Evolutionary conservation across 1,139 yeast species (phyloP).

Genomic region (Geotrichum europaeum): DNA sequence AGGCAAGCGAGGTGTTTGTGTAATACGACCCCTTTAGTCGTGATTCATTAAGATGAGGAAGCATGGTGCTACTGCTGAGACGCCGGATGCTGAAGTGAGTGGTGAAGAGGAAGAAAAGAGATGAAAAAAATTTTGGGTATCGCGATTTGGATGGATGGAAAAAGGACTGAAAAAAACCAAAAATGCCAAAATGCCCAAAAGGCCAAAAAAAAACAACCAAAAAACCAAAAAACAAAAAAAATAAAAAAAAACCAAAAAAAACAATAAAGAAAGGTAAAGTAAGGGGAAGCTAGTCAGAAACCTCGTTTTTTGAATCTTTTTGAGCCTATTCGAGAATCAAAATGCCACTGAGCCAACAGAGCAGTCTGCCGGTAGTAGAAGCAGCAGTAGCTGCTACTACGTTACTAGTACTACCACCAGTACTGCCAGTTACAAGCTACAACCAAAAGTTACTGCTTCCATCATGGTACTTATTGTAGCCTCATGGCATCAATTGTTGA

Average conservation of each 20-base stretch:
- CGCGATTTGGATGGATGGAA: neutral
- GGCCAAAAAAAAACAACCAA: neutral
- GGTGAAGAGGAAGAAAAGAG: neutral
- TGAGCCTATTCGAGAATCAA: neutral
- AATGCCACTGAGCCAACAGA: neutral
- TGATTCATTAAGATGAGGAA: constrained; percentile 4
- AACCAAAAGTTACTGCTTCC: too few relatives aligned
- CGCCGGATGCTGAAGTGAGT: neutral
- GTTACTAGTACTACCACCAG: neutral
- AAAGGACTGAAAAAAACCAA: neutral
- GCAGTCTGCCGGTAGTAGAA: neutral
- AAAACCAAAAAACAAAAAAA: neutral
- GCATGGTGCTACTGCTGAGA: neutral
- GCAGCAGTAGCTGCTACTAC: neutral
- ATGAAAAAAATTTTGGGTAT: neutral
- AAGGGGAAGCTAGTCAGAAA: neutral
- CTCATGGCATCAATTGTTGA: too few relatives aligned
- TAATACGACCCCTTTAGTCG: constrained; percentile 4
- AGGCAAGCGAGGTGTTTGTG: neutral
- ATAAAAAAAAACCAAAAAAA: too few relatives aligned
- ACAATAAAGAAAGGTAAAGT: neutral
- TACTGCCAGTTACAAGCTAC: too few relatives aligned
- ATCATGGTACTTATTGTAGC: too few relatives aligned
- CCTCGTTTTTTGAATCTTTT: neutral
- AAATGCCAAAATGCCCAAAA: neutral